Conservation (phyloP, 139 green algal species). For the Picochlorum sp. region DNA sequence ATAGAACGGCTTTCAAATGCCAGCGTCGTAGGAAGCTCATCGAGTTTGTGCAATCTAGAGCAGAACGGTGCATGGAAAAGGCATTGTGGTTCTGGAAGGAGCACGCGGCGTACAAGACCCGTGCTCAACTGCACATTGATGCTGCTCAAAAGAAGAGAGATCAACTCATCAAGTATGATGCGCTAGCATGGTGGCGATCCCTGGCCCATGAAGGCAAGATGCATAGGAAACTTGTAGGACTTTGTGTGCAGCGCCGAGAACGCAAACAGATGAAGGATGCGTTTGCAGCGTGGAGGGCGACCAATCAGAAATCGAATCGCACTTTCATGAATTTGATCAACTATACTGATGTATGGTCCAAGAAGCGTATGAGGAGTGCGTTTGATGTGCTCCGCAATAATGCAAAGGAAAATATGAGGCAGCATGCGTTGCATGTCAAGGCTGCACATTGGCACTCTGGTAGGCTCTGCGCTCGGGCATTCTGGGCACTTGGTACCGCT, state of each 20-base stretch:
- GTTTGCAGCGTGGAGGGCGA: background rate
- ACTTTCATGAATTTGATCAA: background rate
- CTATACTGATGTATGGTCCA: background rate
- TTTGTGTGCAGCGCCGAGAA: background rate
- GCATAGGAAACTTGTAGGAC: background rate
- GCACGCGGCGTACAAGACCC: background rate
- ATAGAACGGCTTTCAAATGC: background rate
- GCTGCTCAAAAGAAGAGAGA: background rate
- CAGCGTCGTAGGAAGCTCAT: background rate
- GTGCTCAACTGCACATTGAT: background rate
- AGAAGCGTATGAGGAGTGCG: background rate
- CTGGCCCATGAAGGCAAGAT: conserved; percentile 1
- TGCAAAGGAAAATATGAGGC: background rate
- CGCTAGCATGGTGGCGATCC: background rate
- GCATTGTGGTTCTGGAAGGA: conserved; percentile 4
- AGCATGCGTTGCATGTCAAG: background rate
- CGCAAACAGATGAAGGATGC: background rate
- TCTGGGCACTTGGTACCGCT: background rate
- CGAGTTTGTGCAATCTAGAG: background rate
- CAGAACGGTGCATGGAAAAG: background rate
- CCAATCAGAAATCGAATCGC: background rate
- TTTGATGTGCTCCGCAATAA: background rate
- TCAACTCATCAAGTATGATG: background rate
- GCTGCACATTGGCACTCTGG: background rate
- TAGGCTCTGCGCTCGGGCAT: background rate